Base-by-base conservation (phyloP, 208 protist genomes). In the Leishmania amazonensis region DNA sequence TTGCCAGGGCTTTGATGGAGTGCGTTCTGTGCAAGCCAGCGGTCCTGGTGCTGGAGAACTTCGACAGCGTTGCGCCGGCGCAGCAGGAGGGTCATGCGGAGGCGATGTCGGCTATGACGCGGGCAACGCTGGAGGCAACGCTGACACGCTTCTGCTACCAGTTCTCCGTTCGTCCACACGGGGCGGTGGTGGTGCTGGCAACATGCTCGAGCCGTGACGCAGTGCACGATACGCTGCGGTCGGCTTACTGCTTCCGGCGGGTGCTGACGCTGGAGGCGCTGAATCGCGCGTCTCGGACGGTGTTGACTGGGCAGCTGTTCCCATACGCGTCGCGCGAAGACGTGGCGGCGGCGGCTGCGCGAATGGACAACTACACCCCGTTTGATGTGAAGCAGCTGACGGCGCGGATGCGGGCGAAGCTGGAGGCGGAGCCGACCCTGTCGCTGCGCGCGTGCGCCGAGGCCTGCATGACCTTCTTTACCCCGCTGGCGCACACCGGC, bases 351-450 rank as follows among this genome's bases (percentile, higher is more conserved):
- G 72, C 92, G 62, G 83, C 82, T 19, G 78, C 87, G 53, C 79
- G 95, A 15, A 92, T 96, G 94, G 92, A 96, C 83, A 97, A 97
- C 86, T 98, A 95, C 87, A 98, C 92, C 13, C 93, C 95, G 40
- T 98, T 98, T 81, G 95, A 98, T 75, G 86, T 96, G 28, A 81
- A 64, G 58, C 89, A 89, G 65, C 80, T 97, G 35, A 85, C 88
- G 24, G 45, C 58, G 75, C 90, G 91, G n/a, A 90, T 96, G 67
- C 78, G 47, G 78, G 74, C 76, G 71, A 84, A 68, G 64, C 49
- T 67, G 86, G 84, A 78, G n/a, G 80, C 75, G 72, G 80, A 65
- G 67, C 76, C 79, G 83, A 72, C 38, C 71, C 85, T 82, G 76
- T 82, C 76, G 35, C 79, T 83, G 58, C 68, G 78, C 47, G 77